Evolutionary conservation across 352 stramenopile genomes (phyloP).

Genomic region (Lagenidium sp.): DNA sequence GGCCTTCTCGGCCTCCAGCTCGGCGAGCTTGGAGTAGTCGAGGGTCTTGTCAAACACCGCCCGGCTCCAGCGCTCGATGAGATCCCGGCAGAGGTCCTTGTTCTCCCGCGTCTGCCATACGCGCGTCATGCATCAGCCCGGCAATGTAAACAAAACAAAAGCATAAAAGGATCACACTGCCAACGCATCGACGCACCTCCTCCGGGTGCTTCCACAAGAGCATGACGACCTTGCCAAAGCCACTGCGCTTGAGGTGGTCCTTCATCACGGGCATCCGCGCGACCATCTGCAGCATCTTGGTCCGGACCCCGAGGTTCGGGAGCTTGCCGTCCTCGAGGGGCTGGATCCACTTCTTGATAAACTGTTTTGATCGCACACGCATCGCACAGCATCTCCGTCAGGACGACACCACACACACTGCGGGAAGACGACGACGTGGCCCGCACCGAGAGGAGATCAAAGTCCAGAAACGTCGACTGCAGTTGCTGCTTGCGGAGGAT

Average conservation of each 20-base stretch:
- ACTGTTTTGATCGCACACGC: conserved; percentile 28
- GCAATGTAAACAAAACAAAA: too few relatives aligned
- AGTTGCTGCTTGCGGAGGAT: conserved; percentile 76
- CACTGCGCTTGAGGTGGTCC: conserved; percentile 83
- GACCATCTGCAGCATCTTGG: conserved; percentile 82
- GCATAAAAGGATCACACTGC: too few relatives aligned
- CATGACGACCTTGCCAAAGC: conserved; percentile 87
- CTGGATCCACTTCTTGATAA: conserved; percentile 88
- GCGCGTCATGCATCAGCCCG: too few relatives aligned
- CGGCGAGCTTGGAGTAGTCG: conserved; percentile 79
- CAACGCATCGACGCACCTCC: conserved; percentile 39
- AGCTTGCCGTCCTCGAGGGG: conserved; percentile 66
- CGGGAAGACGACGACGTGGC: conserved; percentile 2
- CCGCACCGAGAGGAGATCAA: conserved; percentile 71
- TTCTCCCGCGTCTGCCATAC: conserved; percentile 66
- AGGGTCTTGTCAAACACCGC: conserved; percentile 86
- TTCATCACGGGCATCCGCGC: conserved; percentile 80
- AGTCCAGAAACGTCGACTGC: conserved; percentile 83
- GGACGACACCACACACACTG: too few relatives aligned
- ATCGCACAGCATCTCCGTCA: too few relatives aligned
- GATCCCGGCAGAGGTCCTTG: conserved; percentile 76
- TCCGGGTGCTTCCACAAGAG: conserved; percentile 80
- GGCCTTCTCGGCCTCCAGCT: conserved; percentile 80
- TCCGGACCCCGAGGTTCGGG: conserved; percentile 77
- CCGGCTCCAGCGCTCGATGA: conserved; percentile 84